A percentile compares a stretch with the other conserved stretches of the same genome.
Evolutionary conservation across 257 asterid species (phyloP).

Genomic region (Przewalskia tangutica): DNA sequence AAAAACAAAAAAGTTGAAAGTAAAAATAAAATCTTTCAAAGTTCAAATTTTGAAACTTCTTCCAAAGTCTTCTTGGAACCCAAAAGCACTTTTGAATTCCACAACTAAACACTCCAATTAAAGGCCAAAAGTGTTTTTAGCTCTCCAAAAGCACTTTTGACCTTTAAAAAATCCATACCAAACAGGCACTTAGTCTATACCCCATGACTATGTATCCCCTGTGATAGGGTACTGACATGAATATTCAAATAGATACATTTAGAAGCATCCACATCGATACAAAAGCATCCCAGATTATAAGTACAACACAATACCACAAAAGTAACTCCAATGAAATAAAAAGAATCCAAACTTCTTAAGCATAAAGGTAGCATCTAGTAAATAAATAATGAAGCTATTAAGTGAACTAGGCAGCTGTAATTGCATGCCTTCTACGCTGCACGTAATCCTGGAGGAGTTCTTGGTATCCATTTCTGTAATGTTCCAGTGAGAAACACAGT

Average conservation of each 20-base stretch:
- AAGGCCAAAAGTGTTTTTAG: no score
- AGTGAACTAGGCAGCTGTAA: conserved; percentile 9
- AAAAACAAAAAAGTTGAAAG: no score
- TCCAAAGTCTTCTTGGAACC: no score
- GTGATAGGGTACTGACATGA: neutral
- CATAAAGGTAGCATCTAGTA: neutral
- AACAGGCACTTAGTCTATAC: no score
- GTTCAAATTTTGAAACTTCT: no score
- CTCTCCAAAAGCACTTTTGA: no score
- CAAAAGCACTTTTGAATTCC: no score
- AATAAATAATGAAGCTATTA: neutral
- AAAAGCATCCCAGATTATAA: neutral
- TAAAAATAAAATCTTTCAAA: no score
- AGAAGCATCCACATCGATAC: neutral
- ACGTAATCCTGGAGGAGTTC: conserved; percentile 36
- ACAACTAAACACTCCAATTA: no score
- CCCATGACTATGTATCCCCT: neutral
- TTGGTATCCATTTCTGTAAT: conserved; percentile 51
- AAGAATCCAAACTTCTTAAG: neutral
- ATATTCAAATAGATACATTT: neutral
- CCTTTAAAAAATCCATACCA: no score
- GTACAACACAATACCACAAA: neutral
- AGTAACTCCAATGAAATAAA: neutral
- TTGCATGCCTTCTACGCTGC: neutral
- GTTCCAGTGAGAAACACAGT: conserved; percentile 65